Evolutionary conservation across 768 basidiomycete genomes (phyloP).

Genomic region (Gymnopilus dilepis): DNA sequence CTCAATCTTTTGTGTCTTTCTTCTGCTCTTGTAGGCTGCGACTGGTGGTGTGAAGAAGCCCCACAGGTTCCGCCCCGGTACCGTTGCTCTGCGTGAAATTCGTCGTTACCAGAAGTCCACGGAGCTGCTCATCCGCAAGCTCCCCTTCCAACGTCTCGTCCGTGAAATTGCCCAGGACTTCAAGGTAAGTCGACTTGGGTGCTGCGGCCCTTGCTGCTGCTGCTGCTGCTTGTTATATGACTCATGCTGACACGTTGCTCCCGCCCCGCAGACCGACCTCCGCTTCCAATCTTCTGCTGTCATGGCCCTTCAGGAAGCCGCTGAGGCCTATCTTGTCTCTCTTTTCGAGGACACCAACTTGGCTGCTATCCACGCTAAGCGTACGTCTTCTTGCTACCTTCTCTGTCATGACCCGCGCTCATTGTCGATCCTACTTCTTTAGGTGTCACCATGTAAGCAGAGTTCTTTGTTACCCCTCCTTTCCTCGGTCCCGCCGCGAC

Average conservation of each 20-base stretch:
- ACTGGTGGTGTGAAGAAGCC: constrained; percentile 99
- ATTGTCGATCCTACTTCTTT: constrained; percentile 13
- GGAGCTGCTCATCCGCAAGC: constrained; percentile 98
- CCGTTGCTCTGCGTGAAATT: constrained; percentile 99
- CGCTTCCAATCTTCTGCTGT: constrained; percentile 97
- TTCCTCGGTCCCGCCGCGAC: background rate
- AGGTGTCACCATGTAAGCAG: constrained; percentile 63
- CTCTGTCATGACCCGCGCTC: constrained; percentile 2
- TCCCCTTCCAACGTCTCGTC: constrained; percentile 98
- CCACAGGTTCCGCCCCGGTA: constrained; percentile 96
- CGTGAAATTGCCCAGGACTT: constrained; percentile 97
- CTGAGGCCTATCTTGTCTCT: constrained; percentile 87
- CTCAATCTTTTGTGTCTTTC: constrained; percentile 12
- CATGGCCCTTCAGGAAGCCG: constrained; percentile 92
- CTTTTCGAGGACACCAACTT: constrained; percentile 91
- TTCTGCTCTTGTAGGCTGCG: constrained; percentile 54
- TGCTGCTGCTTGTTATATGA: background rate
- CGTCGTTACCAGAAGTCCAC: constrained; percentile 98
- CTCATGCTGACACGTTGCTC: constrained; percentile 19
- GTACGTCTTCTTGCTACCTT: constrained; percentile 32
- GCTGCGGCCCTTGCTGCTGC: constrained; percentile 8
- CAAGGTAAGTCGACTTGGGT: constrained; percentile 59
- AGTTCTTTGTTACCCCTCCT: background rate
- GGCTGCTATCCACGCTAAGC: constrained; percentile 90
- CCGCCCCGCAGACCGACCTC: constrained; percentile 71